Base-by-base conservation (phyloP, 139 green algal genomes). In the Chlorella sp. region DNA sequence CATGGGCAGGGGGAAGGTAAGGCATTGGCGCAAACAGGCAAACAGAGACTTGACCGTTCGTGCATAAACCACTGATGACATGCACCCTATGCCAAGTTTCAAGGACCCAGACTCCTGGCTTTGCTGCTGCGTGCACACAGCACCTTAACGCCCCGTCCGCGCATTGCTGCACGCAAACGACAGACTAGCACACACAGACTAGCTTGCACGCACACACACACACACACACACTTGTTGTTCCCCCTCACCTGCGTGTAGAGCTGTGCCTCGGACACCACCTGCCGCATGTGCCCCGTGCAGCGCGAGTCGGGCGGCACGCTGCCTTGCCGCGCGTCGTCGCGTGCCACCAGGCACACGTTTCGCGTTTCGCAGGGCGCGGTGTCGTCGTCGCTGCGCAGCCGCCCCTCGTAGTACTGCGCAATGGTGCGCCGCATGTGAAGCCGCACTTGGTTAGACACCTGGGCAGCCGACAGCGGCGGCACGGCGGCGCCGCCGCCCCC, bases 391-490 rank as follows among this genome's bases (percentile, higher is more conserved):
- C 92, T 95, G 0, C 91, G 88, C 92, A 98, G 88, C 82, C 57
- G 42, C 18, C 93, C 91, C 48, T 96, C 92, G 87, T 97, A 98
- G 91, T 97, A 97, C 30, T 71, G 87, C 34, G 71, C 69, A 32
- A 73, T 88, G 83, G 30, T 60, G 26, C 39, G 37, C 42, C 93
- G 88, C 71, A 86, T 81, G 69, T 77, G 60, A 37, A 98, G 87
- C 60, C 77, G 32, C 18, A 92, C 92, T 93, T 98, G 96, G 90
- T 99, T 99, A 60, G 91, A 90, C 24, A 98, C 89, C 93, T 96
- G 92, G 14, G 91, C 94, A 9, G 89, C 36, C 66, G 85, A 30
- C 85, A 66, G 71, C 19, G 42, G 48, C 42, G 69, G 42, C 85
- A 71, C 30, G 30, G 66, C 28, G 39, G 40, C 71, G 69, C 34